These are phyloP conservation scores for Platanthera guangdongensis DNA, from an alignment of 106 monocot species.

Conservation along the genomic window DNA sequence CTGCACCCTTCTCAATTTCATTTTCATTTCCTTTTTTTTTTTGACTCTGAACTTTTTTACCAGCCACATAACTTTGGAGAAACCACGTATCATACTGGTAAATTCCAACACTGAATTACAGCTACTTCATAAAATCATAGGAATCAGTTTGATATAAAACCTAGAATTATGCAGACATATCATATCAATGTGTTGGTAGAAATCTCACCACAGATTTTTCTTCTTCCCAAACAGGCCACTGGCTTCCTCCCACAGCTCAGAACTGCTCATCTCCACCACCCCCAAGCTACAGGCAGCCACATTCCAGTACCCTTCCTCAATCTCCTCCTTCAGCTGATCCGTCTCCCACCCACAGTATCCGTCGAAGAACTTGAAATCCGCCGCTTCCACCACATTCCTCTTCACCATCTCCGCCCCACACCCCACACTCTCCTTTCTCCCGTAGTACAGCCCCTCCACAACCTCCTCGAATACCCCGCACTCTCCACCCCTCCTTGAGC, in stretches of 20 bases:
- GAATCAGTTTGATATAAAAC: no score
- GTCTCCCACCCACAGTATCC: constrained; percentile 86
- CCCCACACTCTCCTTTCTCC: constrained; percentile 75
- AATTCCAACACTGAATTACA: no score
- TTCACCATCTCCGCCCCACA: constrained; percentile 87
- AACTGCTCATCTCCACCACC: constrained; percentile 25
- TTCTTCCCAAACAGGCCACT: constrained; percentile 54
- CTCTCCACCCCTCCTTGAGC: constrained; percentile 23
- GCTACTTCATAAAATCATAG: no score
- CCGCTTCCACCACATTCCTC: constrained; percentile 43
- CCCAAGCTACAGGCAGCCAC: constrained; percentile 65
- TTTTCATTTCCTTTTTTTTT: no score
- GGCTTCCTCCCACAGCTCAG: constrained; percentile 66
- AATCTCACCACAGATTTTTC: constrained; percentile 56
- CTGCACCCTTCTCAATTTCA: no score
- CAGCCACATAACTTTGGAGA: no score
- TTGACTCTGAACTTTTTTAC: no score
- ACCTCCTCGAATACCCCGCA: constrained; percentile 78
- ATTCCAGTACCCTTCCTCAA: constrained; percentile 63
- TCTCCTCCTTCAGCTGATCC: constrained; percentile 65
- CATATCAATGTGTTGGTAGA: background rate
- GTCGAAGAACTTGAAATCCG: constrained; percentile 84
- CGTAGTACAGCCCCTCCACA: constrained; percentile 67
- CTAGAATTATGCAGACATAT: no score
- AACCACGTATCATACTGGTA: no score